phyloP scores from a whole-genome alignment of 495 filamentous ascomycete genomes.

The Penicillium steckii region DNA sequence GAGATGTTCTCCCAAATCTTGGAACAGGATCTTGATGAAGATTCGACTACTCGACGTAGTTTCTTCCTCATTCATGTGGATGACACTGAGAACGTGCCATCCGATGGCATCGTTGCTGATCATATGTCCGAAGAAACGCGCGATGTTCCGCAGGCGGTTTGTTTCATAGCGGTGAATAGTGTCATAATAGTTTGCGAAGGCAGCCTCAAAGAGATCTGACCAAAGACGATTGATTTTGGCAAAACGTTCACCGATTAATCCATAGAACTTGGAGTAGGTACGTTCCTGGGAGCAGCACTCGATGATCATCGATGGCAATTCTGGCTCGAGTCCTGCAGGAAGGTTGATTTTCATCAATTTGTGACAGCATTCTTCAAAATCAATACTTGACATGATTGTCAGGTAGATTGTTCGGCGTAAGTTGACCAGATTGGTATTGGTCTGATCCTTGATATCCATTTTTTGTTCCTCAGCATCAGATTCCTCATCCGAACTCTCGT shows the following conservation, averaged over 20 bases:
- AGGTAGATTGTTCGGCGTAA: conserved; percentile 92
- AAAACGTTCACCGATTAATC: conserved; percentile 89
- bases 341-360: conserved; percentile 92
- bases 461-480: conserved; percentile 69
- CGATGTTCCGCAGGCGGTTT: conserved; percentile 90
- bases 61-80: conserved; percentile 94
- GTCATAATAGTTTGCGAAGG: conserved; percentile 91
- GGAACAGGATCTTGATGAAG: conserved; percentile 96
- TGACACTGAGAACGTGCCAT: conserved; percentile 82
- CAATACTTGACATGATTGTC: conserved; percentile 92
- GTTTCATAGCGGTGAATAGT: conserved; percentile 97
- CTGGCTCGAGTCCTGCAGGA: conserved; percentile 82
- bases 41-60: conserved; percentile 94
- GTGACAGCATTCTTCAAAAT: conserved; percentile 94
- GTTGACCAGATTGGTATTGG: conserved; percentile 91
- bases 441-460: conserved; percentile 97
- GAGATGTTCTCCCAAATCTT: conserved; percentile 84
- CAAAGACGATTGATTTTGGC: conserved; percentile 93
- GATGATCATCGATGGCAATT: conserved; percentile 93
- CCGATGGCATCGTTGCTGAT: conserved; percentile 82
- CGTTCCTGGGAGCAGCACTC: conserved; percentile 94
- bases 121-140: conserved; percentile 90
- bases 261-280: conserved; percentile 96
- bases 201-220: conserved; percentile 85
- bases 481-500: conserved; percentile 77